Percentiles rank a stretch among this genome's conserved stretches.
phyloP scores from a whole-genome alignment of 441 rosid genomes.

The Arabidopsis lyrata region DNA sequence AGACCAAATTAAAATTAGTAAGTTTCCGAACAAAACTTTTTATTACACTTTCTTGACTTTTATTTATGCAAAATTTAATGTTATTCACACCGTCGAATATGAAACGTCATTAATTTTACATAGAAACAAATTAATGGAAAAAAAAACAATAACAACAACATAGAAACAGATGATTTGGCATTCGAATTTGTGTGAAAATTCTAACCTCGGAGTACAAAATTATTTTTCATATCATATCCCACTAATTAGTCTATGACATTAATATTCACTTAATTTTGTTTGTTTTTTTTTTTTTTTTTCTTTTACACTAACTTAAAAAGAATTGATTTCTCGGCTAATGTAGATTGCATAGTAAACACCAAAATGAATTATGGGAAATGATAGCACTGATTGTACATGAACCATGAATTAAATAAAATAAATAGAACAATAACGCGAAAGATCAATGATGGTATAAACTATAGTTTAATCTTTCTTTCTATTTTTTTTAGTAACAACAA shows the following conservation, averaged over 20 bases:
- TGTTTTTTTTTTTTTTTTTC: too few relatives aligned
- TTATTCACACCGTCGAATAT: conserved; percentile 11
- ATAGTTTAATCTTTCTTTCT: background rate
- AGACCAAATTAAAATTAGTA: conserved; percentile 7
- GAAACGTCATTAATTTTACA: conserved; percentile 11
- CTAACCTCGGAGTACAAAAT: background rate
- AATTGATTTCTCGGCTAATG: too few relatives aligned
- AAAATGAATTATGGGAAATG: background rate
- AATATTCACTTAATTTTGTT: too few relatives aligned
- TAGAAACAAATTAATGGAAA: background rate
- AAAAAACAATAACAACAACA: too few relatives aligned
- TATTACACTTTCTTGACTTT: conserved; percentile 32
- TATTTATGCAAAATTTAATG: conserved; percentile 8
- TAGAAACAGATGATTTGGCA: background rate
- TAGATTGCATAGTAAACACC: background rate
- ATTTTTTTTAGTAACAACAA: background rate
- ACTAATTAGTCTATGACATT: background rate
- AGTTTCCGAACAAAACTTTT: conserved; percentile 23
- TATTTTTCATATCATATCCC: background rate
- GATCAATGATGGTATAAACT: background rate
- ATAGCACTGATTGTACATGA: background rate
- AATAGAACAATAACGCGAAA: background rate
- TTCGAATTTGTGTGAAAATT: background rate
- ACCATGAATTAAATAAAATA: background rate
- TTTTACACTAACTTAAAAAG: too few relatives aligned